A percentile compares a stretch with the other conserved stretches of the same genome.
Evolutionary conservation across 2,329 filamentous ascomycete genomes (phyloP).

Genomic region (Fusarium torulosum): DNA sequence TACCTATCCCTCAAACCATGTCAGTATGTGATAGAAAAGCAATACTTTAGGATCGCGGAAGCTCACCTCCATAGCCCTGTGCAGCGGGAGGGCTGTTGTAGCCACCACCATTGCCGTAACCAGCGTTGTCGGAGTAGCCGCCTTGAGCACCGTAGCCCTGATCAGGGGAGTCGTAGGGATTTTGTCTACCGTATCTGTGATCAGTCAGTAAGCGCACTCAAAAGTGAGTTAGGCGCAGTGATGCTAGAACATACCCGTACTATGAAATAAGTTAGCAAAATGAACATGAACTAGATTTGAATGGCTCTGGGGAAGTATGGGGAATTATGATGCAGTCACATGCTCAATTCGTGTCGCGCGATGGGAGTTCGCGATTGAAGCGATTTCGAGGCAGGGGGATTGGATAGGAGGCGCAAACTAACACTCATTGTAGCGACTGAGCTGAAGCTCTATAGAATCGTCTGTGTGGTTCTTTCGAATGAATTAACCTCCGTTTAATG

Average conservation of each 20-base stretch:
- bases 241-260: conserved; percentile 65
- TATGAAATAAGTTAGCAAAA: conserved; percentile 10
- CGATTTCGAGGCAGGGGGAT: conserved; percentile 22
- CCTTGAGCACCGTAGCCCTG: conserved; percentile 39
- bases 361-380: conserved; percentile 2
- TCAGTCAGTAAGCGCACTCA: conserved; percentile 49
- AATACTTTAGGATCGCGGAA: not conserved
- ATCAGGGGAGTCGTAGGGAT: conserved; percentile 71
- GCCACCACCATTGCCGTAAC: conserved; percentile 44
- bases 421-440: conserved; percentile 50
- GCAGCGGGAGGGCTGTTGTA: conserved; percentile 38
- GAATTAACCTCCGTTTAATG: not conserved
- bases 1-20: conserved; percentile 53
- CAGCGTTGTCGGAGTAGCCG: conserved; percentile 21
- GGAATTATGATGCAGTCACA: not conserved
- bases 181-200: conserved; percentile 66
- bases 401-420: conserved; percentile 44
- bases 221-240: not conserved
- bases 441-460: conserved; percentile 23
- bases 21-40: conserved; percentile 26
- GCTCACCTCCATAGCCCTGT: conserved; percentile 46
- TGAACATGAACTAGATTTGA: not conserved
- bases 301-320: not conserved
- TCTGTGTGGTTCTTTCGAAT: conserved; percentile 8
- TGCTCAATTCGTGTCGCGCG: conserved; percentile 11